Evolutionary conservation across 768 basidiomycete species (phyloP).

Genomic region (Rhizopogon sp.): DNA sequence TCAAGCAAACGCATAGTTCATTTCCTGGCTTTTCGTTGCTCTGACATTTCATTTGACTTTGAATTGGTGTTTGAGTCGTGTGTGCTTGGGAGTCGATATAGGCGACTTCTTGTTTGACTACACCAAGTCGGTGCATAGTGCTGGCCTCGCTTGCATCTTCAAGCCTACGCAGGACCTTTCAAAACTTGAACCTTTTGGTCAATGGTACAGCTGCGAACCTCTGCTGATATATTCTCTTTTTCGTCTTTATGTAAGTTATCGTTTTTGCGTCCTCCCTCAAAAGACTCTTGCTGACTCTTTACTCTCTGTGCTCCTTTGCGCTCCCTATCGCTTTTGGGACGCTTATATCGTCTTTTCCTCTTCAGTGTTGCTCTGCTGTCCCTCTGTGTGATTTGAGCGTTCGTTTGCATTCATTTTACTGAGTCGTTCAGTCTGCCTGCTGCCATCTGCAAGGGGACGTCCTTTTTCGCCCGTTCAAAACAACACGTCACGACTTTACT

Average conservation of each 20-base stretch:
- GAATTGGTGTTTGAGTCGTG: conserved; percentile 23
- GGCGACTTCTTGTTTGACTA: conserved; percentile 14
- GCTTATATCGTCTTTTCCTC: conserved; percentile 15
- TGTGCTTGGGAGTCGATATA: conserved; percentile 17
- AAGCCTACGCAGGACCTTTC: conserved; percentile 9
- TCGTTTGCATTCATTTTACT: conserved; percentile 25
- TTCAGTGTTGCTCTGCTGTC: conserved; percentile 12
- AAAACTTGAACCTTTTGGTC: conserved; percentile 24
- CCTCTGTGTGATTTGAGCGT: conserved; percentile 27
- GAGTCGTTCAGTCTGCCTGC: conserved; percentile 16
- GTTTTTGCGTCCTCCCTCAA: conserved; percentile 18
- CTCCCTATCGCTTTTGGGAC: conserved; percentile 19
- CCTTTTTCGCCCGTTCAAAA: conserved; percentile 23
- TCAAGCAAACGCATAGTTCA: conserved; percentile 17
- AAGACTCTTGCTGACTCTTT: conserved; percentile 18
- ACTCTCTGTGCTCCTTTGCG: conserved; percentile 9
- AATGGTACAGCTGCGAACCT: conserved; percentile 25
- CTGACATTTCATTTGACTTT: conserved; percentile 9
- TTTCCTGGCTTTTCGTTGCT: conserved; percentile 12
- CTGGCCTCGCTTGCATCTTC: conserved; percentile 16
- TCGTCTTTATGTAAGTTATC: conserved; percentile 31
- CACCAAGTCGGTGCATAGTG: conserved; percentile 14
- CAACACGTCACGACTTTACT: conserved; percentile 24
- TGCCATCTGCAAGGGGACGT: conserved; percentile 16
- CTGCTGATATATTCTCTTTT: conserved; percentile 17